Conservation (phyloP, 345 rosid species). For the Durio zibethinus region DNA sequence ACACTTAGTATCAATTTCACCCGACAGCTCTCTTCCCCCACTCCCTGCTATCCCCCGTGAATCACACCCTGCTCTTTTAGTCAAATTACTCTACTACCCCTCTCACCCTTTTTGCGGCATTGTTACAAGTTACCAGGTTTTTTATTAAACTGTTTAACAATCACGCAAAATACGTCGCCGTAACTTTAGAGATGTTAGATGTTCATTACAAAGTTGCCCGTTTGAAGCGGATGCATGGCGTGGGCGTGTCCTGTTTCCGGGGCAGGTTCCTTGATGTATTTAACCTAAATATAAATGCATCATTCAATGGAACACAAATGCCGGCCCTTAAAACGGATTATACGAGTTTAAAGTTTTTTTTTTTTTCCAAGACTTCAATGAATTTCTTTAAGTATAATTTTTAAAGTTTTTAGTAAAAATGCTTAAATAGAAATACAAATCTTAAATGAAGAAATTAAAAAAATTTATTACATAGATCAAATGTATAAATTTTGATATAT, state of each 20-base stretch:
- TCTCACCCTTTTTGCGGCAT: not conserved
- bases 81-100: not conserved
- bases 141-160: not conserved
- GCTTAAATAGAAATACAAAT: no score
- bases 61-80: not conserved
- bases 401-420: no score
- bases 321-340: no score
- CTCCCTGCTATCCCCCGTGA: not conserved
- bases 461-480: no score
- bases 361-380: no score
- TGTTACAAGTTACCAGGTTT: no score
- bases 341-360: no score
- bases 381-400: no score
- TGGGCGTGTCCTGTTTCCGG: not conserved
- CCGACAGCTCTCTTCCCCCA: slow-evolving; percentile 21
- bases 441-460: no score
- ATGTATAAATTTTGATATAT: no score
- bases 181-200: not conserved
- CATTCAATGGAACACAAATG: not conserved
- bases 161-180: not conserved
- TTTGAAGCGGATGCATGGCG: not conserved
- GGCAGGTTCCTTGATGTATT: not conserved
- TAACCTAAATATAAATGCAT: no score
- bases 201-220: not conserved
- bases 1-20: slow-evolving; percentile 23